Percentiles rank a stretch among this genome's conserved stretches.
Evolutionary conservation across 768 basidiomycete species (phyloP).

Genomic region (Mycena vitilis): DNA sequence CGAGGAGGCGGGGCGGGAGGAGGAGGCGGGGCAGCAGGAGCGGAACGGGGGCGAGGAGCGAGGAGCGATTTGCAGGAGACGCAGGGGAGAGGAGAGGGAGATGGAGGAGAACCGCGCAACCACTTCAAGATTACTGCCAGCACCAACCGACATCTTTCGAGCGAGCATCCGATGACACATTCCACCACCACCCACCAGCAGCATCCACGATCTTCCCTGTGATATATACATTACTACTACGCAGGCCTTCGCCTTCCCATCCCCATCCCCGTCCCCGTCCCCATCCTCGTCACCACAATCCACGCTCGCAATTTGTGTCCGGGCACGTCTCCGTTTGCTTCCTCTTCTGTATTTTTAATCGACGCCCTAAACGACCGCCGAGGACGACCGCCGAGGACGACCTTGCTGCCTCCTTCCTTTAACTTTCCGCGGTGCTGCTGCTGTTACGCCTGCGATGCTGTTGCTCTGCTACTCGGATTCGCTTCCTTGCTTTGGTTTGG

Average conservation of each 20-base stretch:
- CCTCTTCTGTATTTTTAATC: conserved; percentile 36
- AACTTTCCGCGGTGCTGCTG: conserved; percentile 19
- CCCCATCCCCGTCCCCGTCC: neutral
- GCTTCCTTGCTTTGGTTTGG: conserved; percentile 16
- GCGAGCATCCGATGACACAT: conserved; percentile 6
- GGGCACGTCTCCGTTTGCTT: neutral
- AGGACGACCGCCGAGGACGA: conserved; percentile 22
- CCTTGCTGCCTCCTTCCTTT: conserved; percentile 11
- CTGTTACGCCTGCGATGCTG: conserved; percentile 9
- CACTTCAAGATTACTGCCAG: conserved; percentile 25
- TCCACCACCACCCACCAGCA: conserved; percentile 30
- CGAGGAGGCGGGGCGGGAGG: too few relatives aligned
- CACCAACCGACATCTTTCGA: conserved; percentile 17
- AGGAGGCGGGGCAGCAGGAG: too few relatives aligned
- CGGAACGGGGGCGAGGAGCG: neutral
- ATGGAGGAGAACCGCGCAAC: conserved; percentile 15
- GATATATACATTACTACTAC: conserved; percentile 15
- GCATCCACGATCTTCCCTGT: conserved; percentile 31
- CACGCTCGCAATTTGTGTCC: conserved; percentile 9
- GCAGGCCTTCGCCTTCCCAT: conserved; percentile 21
- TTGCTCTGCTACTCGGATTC: conserved; percentile 22
- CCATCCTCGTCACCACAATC: neutral
- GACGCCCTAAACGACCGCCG: conserved; percentile 14
- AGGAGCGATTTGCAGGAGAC: neutral
- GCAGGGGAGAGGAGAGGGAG: conserved; percentile 10